Conservation (phyloP, 208 protist species). For the Phytomonas francai region DNA sequence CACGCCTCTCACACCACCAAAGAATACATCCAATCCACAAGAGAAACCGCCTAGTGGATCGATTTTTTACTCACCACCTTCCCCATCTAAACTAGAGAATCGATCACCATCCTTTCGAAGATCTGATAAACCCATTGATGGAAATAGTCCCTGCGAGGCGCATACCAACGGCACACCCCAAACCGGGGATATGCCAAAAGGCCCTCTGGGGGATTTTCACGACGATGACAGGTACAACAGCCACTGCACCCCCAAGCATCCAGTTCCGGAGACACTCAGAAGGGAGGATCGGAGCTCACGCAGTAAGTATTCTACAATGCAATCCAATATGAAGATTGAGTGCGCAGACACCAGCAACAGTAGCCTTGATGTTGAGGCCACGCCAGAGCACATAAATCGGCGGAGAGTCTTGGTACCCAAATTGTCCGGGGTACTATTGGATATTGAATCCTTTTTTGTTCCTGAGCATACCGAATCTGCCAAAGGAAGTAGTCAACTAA, state of each 20-base stretch:
- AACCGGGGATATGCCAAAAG: not conserved
- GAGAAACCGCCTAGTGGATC: not conserved
- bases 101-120: not conserved
- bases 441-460: not conserved
- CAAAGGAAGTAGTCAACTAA: not conserved
- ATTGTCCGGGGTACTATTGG: not conserved
- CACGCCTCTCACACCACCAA: not conserved
- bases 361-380: not conserved
- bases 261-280: not conserved
- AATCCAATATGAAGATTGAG: not conserved
- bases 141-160: not conserved
- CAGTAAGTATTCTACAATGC: not conserved
- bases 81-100: not conserved
- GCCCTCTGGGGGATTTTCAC: not conserved
- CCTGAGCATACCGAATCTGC: not conserved
- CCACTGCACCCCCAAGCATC: not conserved
- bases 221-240: not conserved
- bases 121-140: not conserved
- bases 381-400: not conserved
- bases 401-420: not conserved
- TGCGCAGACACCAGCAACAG: not conserved
- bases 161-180: not conserved
- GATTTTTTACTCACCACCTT: not conserved
- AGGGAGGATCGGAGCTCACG: not conserved
- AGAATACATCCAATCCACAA: not conserved